phyloP scores from a whole-genome alignment of 257 asterid species.

The Solanum gracilifrons region DNA sequence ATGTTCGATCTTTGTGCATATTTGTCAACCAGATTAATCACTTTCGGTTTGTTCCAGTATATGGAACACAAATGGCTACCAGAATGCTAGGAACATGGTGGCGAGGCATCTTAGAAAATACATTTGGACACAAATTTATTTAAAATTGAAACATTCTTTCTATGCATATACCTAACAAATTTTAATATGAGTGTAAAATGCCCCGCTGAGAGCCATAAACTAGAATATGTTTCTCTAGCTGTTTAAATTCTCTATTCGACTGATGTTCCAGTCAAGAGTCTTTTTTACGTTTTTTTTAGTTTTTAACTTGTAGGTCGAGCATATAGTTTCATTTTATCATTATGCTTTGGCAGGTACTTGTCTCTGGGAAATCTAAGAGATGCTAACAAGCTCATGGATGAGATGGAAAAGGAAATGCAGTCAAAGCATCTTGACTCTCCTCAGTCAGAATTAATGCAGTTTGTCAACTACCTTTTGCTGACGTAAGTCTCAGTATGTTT shows the following conservation, averaged over 20 bases:
- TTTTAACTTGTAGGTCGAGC: not conserved
- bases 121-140: not conserved
- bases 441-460: slow-evolving; percentile 64
- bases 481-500: slow-evolving; percentile 42
- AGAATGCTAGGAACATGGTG: not conserved
- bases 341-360: slow-evolving; percentile 45
- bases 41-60: not conserved
- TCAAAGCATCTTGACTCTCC: slow-evolving; percentile 51
- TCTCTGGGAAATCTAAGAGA: slow-evolving; percentile 90
- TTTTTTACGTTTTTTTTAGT: not conserved
- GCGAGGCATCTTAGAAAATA: not conserved
- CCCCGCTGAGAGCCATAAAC: not conserved
- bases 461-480: slow-evolving; percentile 56
- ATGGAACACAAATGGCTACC: not conserved
- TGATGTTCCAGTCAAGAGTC: not conserved
- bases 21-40: not conserved
- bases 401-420: slow-evolving; percentile 59
- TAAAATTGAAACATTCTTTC: not conserved
- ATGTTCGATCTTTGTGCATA: not conserved
- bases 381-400: slow-evolving; percentile 80
- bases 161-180: not conserved
- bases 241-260: not conserved
- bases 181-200: not conserved
- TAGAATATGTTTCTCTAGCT: not conserved
- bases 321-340: not conserved